Conservation (phyloP, 2,329 filamentous ascomycete genomes). For the Monilinia fructicola region DNA sequence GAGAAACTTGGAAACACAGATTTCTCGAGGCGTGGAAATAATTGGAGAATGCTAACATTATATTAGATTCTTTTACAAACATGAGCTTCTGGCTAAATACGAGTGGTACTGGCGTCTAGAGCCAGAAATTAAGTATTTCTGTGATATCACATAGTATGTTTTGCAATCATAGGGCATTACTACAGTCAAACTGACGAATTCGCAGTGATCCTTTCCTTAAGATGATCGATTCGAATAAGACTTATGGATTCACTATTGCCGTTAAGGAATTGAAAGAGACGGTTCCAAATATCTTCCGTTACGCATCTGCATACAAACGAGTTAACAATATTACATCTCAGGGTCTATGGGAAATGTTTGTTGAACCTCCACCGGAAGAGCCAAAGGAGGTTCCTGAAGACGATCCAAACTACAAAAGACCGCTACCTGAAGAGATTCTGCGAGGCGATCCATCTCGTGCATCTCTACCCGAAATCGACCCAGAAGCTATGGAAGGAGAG, state of each 20-base stretch:
- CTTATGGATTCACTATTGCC: constrained; percentile 97
- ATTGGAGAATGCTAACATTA: constrained; percentile 27
- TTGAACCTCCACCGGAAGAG: constrained; percentile 69
- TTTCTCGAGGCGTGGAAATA: neutral
- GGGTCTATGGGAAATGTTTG: constrained; percentile 98
- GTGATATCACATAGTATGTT: constrained; percentile 93
- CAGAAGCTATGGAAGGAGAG: constrained; percentile 94
- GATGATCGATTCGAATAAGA: constrained; percentile 95
- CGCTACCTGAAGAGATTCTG: constrained; percentile 77
- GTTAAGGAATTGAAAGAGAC: constrained; percentile 98
- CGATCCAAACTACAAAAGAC: constrained; percentile 54
- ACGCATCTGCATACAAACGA: constrained; percentile 96
- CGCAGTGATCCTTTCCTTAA: constrained; percentile 86
- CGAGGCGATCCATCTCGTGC: constrained; percentile 70
- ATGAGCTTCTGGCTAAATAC: constrained; percentile 90
- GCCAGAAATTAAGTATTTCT: constrained; percentile 99
- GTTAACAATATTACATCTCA: constrained; percentile 86
- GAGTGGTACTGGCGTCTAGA: constrained; percentile 99
- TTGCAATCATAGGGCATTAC: neutral
- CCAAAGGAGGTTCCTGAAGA: constrained; percentile 57
- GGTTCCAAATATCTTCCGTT: constrained; percentile 97
- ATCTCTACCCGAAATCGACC: constrained; percentile 76
- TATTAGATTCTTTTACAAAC: constrained; percentile 88
- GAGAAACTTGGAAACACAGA: too few relatives aligned
- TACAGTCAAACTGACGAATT: constrained; percentile 6